Conservation (phyloP, 495 filamentous ascomycete genomes). For the Neurospora sp. region DNA sequence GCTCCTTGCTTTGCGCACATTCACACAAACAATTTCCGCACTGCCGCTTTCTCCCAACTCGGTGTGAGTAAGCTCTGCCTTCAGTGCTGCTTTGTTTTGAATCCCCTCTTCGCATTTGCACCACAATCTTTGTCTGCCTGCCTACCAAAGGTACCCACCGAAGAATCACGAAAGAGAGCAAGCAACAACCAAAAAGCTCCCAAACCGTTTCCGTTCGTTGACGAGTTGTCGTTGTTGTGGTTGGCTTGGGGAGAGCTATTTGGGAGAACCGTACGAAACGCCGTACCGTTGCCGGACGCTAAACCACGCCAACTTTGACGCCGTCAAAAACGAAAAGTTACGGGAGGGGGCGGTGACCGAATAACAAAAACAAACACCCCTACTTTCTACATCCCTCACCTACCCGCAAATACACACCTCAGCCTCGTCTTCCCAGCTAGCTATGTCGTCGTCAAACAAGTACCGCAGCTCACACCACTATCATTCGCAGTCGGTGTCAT, state of each 20-base stretch:
- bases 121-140: background rate
- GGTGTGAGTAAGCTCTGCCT: background rate
- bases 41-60: background rate
- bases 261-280: background rate
- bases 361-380: background rate
- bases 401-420: background rate
- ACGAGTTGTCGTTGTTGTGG: background rate
- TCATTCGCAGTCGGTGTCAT: slow-evolving; percentile 11
- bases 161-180: background rate
- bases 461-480: slow-evolving; percentile 35
- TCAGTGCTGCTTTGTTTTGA: background rate
- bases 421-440: background rate
- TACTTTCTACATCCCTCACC: background rate
- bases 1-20: background rate
- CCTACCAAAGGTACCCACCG: background rate
- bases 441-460: slow-evolving; percentile 34
- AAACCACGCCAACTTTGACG: background rate
- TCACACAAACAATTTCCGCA: background rate
- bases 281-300: background rate
- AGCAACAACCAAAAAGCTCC: background rate
- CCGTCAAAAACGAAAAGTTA: background rate
- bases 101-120: background rate
- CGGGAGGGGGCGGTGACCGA: background rate
- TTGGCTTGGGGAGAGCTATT: background rate
- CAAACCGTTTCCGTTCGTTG: background rate